Conservation (phyloP, 2,329 filamentous ascomycete genomes). For the Zymoseptoria crescenta region DNA sequence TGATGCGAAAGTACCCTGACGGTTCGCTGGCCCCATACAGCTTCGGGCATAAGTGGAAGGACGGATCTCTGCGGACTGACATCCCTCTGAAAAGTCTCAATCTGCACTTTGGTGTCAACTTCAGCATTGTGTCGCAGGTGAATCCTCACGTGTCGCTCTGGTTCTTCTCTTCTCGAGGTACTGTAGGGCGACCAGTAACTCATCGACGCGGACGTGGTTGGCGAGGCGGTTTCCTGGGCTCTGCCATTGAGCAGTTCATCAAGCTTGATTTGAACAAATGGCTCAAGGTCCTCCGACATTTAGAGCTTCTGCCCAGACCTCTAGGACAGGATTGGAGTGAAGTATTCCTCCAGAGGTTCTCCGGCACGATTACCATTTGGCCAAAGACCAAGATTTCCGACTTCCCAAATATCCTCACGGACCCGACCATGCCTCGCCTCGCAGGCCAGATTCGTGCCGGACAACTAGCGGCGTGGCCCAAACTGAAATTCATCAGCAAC, state of each 20-base stretch:
- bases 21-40: slow-evolving; percentile 80
- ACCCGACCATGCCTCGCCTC: slow-evolving; percentile 67
- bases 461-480: slow-evolving; percentile 82
- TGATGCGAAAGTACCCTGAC: slow-evolving; percentile 76
- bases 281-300: slow-evolving; percentile 86
- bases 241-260: slow-evolving; percentile 85
- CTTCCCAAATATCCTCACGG: slow-evolving; percentile 77
- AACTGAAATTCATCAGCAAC: slow-evolving; percentile 85
- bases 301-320: slow-evolving; percentile 83
- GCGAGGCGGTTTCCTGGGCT: slow-evolving; percentile 91
- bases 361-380: slow-evolving; percentile 94
- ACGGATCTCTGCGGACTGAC: slow-evolving; percentile 86
- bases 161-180: slow-evolving; percentile 92
- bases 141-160: slow-evolving; percentile 98
- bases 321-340: slow-evolving; percentile 95
- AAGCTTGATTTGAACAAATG: slow-evolving; percentile 97
- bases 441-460: slow-evolving; percentile 86
- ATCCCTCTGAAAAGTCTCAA: slow-evolving; percentile 93
- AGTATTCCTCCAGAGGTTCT: slow-evolving; percentile 92
- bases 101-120: slow-evolving; percentile 96
- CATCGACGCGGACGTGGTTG: slow-evolving; percentile 89
- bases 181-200: slow-evolving; percentile 86
- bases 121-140: slow-evolving; percentile 79
- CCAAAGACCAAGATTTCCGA: slow-evolving; percentile 72
- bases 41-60: slow-evolving; percentile 99